Percentiles rank a stretch among this genome's conserved stretches.
Conservation (phyloP, 225 moss, liverwort and hornwort species). For the Pseudisothecium myosuroides region DNA sequence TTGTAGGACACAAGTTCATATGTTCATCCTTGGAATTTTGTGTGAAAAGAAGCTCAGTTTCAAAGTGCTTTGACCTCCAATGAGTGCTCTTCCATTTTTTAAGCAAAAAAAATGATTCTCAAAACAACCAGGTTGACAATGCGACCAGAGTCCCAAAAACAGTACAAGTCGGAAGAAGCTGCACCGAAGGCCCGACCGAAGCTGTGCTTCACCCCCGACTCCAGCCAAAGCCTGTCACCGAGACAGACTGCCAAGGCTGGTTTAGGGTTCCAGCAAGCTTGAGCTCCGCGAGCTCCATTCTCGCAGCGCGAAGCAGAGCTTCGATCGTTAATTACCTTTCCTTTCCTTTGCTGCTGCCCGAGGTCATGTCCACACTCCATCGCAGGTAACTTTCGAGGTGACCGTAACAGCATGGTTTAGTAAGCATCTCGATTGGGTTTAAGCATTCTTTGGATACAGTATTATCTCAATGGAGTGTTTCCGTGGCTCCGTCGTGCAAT, state of each 20-base stretch:
- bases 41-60: too few species aligned
- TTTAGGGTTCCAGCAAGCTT: neutral
- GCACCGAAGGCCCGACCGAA: neutral
- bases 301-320: neutral
- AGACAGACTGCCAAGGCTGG: neutral
- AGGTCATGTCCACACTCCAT: neutral
- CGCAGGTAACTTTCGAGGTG: neutral
- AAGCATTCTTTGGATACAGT: neutral
- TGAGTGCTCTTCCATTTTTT: too few species aligned
- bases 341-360: neutral
- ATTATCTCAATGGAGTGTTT: neutral
- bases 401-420: neutral
- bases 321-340: neutral
- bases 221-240: neutral
- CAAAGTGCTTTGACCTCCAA: too few species aligned
- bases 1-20: too few species aligned
- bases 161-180: neutral
- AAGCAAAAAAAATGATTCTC: too few species aligned
- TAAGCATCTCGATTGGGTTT: neutral
- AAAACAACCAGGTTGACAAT: neutral
- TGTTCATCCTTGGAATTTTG: too few species aligned
- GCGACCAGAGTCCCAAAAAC: neutral
- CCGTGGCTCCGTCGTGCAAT: neutral
- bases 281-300: neutral
- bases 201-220: neutral